Base-by-base conservation (phyloP, 2,329 filamentous ascomycete genomes). In the Colletotrichum shisoi region DNA sequence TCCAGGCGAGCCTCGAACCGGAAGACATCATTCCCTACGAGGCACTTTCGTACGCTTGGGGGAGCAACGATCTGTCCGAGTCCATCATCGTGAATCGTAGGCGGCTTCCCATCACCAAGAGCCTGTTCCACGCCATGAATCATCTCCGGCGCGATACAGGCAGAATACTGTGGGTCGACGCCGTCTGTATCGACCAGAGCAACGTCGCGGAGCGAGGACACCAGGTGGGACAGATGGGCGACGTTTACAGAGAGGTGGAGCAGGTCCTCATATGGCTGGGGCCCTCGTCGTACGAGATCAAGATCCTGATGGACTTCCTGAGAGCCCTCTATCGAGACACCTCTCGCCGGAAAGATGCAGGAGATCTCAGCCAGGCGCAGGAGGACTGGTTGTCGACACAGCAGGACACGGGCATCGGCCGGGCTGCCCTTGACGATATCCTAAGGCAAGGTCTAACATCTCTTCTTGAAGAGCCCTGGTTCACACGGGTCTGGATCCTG, bases 261-360 rank as follows among this genome's bases (percentile, higher is more conserved):
- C 34, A 57, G 12, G 61, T 68, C 37, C 9, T 68, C 27, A 40
- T 68, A 4, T 70, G 65, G 61, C 61, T 70, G 1, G 65, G 68
- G 2, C n/a, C 34, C 2, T 5, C 42, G 15, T 51, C 42, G 6
- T 21, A 17, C 3, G 44, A 57, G 45, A 62, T 9, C 13, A 53
- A 66, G 1, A 11, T 56, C 1, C 17, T 66, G 15, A 17, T 66
- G 15, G 42, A 37, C 8, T 21, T n/a, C 12, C 4, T 67, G 2
- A 21, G 21, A 17, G 8, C 13, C 8, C 45, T 66, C 12, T 37
- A 62, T 9, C 17, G 34, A n/a, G 11, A 42, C 9, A 15, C 1
- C 12, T 3, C 1, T n/a, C 31, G 42, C 21, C 19, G 24, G 12
- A 46, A 40, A 37, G 34, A 42, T 13, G 37, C 7, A 1, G 4